A percentile compares a stretch with the other conserved stretches of the same genome.
Conservation (phyloP, 2,329 filamentous ascomycete genomes). For the Pseudogymnoascus sp. region DNA sequence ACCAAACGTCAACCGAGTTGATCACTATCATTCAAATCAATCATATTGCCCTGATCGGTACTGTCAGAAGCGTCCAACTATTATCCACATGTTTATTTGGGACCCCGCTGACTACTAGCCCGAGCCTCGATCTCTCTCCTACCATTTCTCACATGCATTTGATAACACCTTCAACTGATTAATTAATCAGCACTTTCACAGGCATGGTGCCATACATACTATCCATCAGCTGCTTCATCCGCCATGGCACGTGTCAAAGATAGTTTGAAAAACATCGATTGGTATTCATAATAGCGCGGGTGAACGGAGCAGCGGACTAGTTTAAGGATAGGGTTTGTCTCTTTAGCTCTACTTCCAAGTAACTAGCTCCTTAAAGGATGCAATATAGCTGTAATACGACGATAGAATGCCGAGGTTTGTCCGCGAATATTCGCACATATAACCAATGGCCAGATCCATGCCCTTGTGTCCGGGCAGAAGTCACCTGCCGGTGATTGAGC, state of each 20-base stretch:
- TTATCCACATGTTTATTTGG: neutral
- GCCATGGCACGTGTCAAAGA: neutral
- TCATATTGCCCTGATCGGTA: neutral
- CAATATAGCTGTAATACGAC: neutral
- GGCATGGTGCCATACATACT: neutral
- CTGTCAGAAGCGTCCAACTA: neutral
- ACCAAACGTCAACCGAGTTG: neutral
- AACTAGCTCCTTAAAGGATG: neutral
- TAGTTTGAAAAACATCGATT: neutral
- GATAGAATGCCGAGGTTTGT: too few species aligned
- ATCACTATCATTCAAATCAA: neutral
- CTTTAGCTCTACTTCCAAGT: neutral
- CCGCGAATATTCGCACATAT: too few species aligned
- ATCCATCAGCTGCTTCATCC: neutral
- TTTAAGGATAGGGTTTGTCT: neutral
- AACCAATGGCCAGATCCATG: too few species aligned
- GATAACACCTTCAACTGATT: neutral
- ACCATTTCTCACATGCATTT: neutral
- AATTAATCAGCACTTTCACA: neutral
- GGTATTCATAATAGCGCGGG: neutral
- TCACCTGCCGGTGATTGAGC: too few species aligned
- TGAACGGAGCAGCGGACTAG: neutral
- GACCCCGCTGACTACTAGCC: too few species aligned
- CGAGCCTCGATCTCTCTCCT: neutral
- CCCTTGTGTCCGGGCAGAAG: too few species aligned